Conservation (phyloP, 2,329 filamentous ascomycete species). For the Moelleriella libera region DNA sequence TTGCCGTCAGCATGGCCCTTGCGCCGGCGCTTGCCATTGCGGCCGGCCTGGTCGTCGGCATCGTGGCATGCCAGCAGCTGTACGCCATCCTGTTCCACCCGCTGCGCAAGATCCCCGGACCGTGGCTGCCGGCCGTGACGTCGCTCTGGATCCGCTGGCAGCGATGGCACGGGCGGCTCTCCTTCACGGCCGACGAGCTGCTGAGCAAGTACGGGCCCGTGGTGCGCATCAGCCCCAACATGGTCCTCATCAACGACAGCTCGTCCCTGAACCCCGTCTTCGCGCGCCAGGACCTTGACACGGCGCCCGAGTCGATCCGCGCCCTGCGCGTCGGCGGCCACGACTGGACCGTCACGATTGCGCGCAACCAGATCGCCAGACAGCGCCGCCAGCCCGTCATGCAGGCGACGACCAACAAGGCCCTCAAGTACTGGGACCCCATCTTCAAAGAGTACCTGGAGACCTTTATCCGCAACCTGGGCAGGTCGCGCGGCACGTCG, state of each 20-base stretch:
- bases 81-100: slow-evolving; percentile 4
- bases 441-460: slow-evolving; percentile 5
- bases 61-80: not conserved
- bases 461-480: slow-evolving; percentile 5
- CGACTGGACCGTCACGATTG: slow-evolving; percentile 9
- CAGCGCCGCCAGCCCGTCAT: slow-evolving; percentile 8
- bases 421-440: slow-evolving; percentile 6
- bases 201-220: slow-evolving; percentile 9
- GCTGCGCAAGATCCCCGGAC: slow-evolving; percentile 7
- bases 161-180: slow-evolving; percentile 8
- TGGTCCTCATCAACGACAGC: slow-evolving; percentile 12
- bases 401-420: slow-evolving; percentile 7
- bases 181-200: slow-evolving; percentile 7
- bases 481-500: slow-evolving; percentile 2
- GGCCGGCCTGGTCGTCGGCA: not conserved
- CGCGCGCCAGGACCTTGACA: slow-evolving; percentile 6
- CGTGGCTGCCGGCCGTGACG: slow-evolving; percentile 8
- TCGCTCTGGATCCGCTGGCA: slow-evolving; percentile 11
- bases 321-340: slow-evolving; percentile 8
- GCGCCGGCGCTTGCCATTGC: not conserved
- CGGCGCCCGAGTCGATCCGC: slow-evolving; percentile 7
- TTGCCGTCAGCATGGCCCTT: not conserved
- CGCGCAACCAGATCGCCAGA: slow-evolving; percentile 5
- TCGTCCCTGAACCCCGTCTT: slow-evolving; percentile 5
- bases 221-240: slow-evolving; percentile 10